Evolutionary conservation across 306 rosid genomes (phyloP), one percentile per base, ranked within the genome.

Genomic region (Benincasa hispida): DNA sequence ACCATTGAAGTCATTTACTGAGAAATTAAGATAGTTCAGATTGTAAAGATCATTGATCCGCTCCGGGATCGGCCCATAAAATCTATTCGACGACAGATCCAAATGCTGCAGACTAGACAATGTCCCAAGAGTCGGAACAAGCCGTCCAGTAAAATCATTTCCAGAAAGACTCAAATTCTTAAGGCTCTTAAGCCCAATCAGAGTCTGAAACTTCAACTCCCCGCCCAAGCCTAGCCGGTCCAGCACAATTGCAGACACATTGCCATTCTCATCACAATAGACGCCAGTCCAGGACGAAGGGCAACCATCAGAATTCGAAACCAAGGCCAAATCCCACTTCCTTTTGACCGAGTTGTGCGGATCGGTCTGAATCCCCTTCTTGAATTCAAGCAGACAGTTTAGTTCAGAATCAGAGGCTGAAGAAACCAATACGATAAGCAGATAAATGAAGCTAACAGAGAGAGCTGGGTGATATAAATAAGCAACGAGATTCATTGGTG

Each of bases 1-100:
- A 8, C 96, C 94, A 8, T 41, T 81, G 85, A 91, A 94, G 1
- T 21, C 17, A 70, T 94, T 91, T 2, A 6, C 35, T 0, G 98
- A 91, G 83, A 94, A 80, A 86, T 94, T 92, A 56, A 94, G 94
- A 77, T 89, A 80, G 78, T 83, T 86, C 42, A 94, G 79, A 1
- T 79, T 90, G 92, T 93, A 94, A 0, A 94, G 83, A 21, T 86
- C 91, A 78, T 85, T 90, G 86, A 94, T 87, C 89, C 94, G 88
- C 10, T 85, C 88, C 0, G 98, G 97, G 78, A 94, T 89, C 79
- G 98, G 98, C 0, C 98, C 98, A 74, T 88, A 90, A 86, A 94
- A 94, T 8, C 66, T 25, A 84, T 94, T 94, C 13, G 63, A 9
- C 0, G 98, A 94, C 53, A 94, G 97, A 94, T 94, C 98, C 86